Base-by-base conservation (phyloP, 2,329 filamentous ascomycete genomes). In the Fusarium papillatum region DNA sequence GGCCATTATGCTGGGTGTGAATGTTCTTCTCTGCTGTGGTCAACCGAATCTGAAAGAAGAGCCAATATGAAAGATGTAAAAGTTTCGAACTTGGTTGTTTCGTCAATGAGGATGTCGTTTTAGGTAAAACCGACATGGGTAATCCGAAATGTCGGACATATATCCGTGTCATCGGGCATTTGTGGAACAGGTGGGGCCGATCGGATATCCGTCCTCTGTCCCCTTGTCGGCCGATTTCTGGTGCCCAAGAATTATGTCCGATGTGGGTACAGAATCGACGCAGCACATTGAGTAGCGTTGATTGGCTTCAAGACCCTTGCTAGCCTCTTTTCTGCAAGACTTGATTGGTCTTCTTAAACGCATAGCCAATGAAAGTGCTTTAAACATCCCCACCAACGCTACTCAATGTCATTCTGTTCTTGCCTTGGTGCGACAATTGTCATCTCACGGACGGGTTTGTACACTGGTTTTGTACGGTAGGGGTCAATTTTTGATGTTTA, bases 1-100 rank as follows among this genome's bases (percentile, higher is more conserved):
- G 57, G 70, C 57, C 74, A 76, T 76, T 22, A 5, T 62, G 4
- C 13, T 38, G 8, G 8, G 7, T 2, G 43, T 24, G 43, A 17
- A n/a, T 43, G 19, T 68, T 78, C n/a, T n/a, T 50, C 22, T 26
- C 48, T 64, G 22, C 13, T 6, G 43, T 64, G 11, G 48, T 22
- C 9, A 24, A 26, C 16, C 22, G 14, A 50, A 64, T 16, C 10
- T 26, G 22, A 14, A 24, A 26, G 7, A 39, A 24, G 31, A 34
- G 10, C 6, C 19, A 57, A 57, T 34, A 57, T 57, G 50, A 31
- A 57, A 57, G 5, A 34, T n/a, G 29, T 22, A 7, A 4, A 57
- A 57, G 29, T 57, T 19, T 57, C 8, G 11, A 31, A 19, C 0
- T 31, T 57, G 29, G 19, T 14, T n/a, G 13, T 57, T 57, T 34